These are phyloP conservation scores for Neonectria magnoliae DNA, from an alignment of 2,329 filamentous ascomycete genomes.

Conservation along the genomic window DNA sequence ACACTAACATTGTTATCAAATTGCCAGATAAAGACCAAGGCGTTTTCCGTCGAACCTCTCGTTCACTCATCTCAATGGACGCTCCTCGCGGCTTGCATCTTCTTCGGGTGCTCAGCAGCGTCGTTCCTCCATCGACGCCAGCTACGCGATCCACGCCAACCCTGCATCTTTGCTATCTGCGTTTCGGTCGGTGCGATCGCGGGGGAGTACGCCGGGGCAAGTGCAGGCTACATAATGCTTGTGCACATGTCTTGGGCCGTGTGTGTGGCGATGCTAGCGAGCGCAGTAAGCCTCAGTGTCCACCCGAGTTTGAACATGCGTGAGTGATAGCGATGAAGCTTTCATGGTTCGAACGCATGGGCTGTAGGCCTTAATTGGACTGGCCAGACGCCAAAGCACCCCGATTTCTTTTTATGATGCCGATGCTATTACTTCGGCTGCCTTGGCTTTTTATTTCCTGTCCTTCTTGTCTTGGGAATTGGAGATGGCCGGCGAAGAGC, in stretches of 20 bases:
- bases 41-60: slow-evolving; percentile 22
- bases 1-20: slow-evolving; percentile 28
- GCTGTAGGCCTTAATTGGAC: not conserved
- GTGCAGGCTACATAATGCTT: slow-evolving; percentile 35
- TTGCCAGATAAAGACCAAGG: slow-evolving; percentile 29
- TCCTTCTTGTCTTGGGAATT: not conserved
- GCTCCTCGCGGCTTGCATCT: slow-evolving; percentile 34
- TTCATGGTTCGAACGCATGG: not conserved
- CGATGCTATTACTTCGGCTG: not conserved
- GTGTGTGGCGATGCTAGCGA: slow-evolving; percentile 39
- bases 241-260: slow-evolving; percentile 41
- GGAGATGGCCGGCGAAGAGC: not conserved
- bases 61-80: slow-evolving; percentile 33
- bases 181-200: slow-evolving; percentile 28
- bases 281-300: slow-evolving; percentile 25
- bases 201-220: slow-evolving; percentile 33
- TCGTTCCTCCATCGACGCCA: slow-evolving; percentile 39
- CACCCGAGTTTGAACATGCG: slow-evolving; percentile 6
- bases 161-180: slow-evolving; percentile 33
- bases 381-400: not conserved
- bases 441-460: not conserved
- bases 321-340: slow-evolving; percentile 13
- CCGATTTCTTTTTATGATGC: not conserved
- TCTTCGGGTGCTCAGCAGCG: slow-evolving; percentile 38
- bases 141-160: slow-evolving; percentile 28